Percentiles rank a stretch among this genome's conserved stretches.
These are phyloP conservation scores for Berkeleyomyces rouxiae DNA, from an alignment of 2,329 filamentous ascomycete species.

Conservation along the genomic window DNA sequence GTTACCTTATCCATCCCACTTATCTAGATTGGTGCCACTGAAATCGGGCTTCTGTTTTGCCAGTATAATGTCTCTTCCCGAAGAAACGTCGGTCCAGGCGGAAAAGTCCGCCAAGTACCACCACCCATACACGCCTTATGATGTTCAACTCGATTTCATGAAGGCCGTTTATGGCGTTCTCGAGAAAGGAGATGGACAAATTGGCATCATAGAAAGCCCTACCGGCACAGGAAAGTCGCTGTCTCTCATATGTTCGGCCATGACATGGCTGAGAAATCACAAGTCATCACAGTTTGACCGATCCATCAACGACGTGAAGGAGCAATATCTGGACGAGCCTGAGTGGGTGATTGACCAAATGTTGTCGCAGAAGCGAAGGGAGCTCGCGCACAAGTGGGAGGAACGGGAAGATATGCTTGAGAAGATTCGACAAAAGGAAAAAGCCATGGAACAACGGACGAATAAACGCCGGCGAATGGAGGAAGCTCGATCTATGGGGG, in stretches of 20 bases:
- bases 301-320: constrained; percentile 28
- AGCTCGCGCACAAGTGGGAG: constrained; percentile 48
- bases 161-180: constrained; percentile 62
- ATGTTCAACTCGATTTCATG: constrained; percentile 83
- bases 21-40: not conserved
- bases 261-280: constrained; percentile 81
- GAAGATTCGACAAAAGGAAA: constrained; percentile 45
- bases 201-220: constrained; percentile 86
- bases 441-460: constrained; percentile 35
- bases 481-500: constrained; percentile 15
- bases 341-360: constrained; percentile 74
- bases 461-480: constrained; percentile 32
- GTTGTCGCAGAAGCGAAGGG: constrained; percentile 47
- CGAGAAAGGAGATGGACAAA: constrained; percentile 50
- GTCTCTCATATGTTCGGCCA: constrained; percentile 71
- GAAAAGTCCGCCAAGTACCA: constrained; percentile 44
- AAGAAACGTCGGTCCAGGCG: not conserved
- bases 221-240: constrained; percentile 85
- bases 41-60: not conserved
- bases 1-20: not conserved
- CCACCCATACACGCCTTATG: constrained; percentile 75
- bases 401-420: constrained; percentile 59
- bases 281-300: constrained; percentile 45
- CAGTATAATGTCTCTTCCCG: not conserved
- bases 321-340: constrained; percentile 48